A percentile compares a stretch with the other conserved stretches of the same genome.
Evolutionary conservation across 2,329 filamentous ascomycete genomes (phyloP).

Genomic region (Penicillium sp.): DNA sequence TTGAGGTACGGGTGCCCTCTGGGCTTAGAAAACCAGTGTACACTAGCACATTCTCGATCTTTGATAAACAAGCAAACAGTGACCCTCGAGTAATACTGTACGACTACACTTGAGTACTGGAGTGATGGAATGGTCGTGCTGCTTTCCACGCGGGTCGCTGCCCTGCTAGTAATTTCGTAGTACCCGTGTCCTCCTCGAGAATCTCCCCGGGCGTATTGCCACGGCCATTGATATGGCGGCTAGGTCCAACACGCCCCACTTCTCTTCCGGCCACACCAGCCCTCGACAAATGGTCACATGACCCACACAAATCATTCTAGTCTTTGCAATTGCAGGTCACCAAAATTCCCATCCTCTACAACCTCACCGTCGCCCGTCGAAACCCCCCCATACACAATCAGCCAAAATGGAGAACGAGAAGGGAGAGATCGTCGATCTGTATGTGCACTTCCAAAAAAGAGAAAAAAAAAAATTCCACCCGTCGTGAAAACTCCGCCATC

Average conservation of each 20-base stretch:
- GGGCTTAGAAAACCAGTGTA: not conserved
- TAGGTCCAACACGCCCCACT: slow-evolving; percentile 11
- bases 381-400: slow-evolving; percentile 35
- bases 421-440: slow-evolving; percentile 99
- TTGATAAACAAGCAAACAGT: too few species aligned
- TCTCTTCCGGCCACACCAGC: slow-evolving; percentile 21
- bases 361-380: slow-evolving; percentile 34
- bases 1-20: too few species aligned
- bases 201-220: slow-evolving; percentile 9
- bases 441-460: slow-evolving; percentile 41
- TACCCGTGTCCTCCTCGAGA: too few species aligned
- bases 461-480: slow-evolving; percentile 2
- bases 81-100: too few species aligned
- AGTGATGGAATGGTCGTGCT: too few species aligned
- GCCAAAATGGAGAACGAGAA: slow-evolving; percentile 99
- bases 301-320: slow-evolving; percentile 36
- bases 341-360: slow-evolving; percentile 28
- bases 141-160: too few species aligned
- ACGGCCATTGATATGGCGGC: slow-evolving; percentile 3
- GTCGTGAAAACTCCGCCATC: not conserved
- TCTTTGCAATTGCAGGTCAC: slow-evolving; percentile 26
- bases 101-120: too few species aligned
- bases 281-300: slow-evolving; percentile 39
- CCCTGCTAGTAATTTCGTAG: too few species aligned
- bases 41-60: too few species aligned